Conservation (phyloP, 1,284 basidiomycete species). For the Kalmanozyma brasiliensis region DNA sequence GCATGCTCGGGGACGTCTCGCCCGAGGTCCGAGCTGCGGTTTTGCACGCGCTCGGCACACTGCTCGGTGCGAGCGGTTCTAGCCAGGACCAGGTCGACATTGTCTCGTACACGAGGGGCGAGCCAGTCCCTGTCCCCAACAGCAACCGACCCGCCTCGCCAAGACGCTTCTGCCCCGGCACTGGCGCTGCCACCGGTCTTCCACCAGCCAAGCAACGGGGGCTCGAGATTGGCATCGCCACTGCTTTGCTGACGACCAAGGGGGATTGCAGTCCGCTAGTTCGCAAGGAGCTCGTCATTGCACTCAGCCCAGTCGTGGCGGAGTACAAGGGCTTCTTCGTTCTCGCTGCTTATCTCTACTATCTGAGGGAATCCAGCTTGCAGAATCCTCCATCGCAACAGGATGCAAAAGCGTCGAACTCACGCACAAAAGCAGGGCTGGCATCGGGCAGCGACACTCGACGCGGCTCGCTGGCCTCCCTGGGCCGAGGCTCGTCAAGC, state of each 20-base stretch:
- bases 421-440: conserved; percentile 19
- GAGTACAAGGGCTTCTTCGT: conserved; percentile 97
- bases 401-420: conserved; percentile 12
- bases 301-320: conserved; percentile 90
- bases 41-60: conserved; percentile 89
- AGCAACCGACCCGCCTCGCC: conserved; percentile 12
- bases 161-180: conserved; percentile 76
- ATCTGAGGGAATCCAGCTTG: conserved; percentile 73
- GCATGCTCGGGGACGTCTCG: conserved; percentile 84
- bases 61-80: conserved; percentile 85
- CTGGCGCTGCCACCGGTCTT: conserved; percentile 82
- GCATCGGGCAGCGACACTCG: conserved; percentile 9
- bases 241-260: conserved; percentile 76
- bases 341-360: conserved; percentile 93
- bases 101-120: conserved; percentile 33
- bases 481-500: conserved; percentile 14
- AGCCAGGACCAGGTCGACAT: conserved; percentile 59
- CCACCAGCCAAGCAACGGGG: conserved; percentile 77
- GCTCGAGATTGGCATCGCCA: conserved; percentile 73
- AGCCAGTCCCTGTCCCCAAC: conserved; percentile 20
- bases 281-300: conserved; percentile 89
- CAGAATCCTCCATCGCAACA: conserved; percentile 22
- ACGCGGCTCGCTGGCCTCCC: conserved; percentile 14
- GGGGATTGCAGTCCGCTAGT: conserved; percentile 97
- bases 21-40: conserved; percentile 93